Conservation (phyloP, 805 yeast species). For the Wickerhamiella musiphila region DNA sequence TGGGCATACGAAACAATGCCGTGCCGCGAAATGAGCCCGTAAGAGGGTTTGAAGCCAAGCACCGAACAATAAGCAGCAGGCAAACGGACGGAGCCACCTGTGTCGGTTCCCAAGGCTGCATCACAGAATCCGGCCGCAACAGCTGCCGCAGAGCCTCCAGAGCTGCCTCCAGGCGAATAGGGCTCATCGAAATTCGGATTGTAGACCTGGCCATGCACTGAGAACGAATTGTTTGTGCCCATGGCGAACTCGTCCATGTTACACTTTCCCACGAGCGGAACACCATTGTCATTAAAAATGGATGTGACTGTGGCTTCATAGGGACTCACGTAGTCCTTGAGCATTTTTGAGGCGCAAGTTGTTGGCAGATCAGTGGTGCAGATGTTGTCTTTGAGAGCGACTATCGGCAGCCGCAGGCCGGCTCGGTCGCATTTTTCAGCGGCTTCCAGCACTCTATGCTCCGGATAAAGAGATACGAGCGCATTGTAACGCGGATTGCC, state of each 20-base stretch:
- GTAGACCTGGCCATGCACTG: slow-evolving; percentile 19
- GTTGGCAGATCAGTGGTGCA: slow-evolving; percentile 49
- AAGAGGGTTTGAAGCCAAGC: slow-evolving; percentile 82
- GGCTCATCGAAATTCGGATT: slow-evolving; percentile 28
- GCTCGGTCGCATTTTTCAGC: slow-evolving; percentile 3
- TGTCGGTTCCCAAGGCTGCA: slow-evolving; percentile 81
- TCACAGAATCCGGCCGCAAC: slow-evolving; percentile 58
- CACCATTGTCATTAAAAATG: slow-evolving; percentile 36
- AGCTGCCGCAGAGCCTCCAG: slow-evolving; percentile 92
- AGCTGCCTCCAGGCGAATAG: slow-evolving; percentile 70
- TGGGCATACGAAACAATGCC: slow-evolving; percentile 92
- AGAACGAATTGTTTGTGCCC: slow-evolving; percentile 39
- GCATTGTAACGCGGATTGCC: slow-evolving; percentile 18
- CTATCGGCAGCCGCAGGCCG: slow-evolving; percentile 7
- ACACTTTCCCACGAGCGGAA: slow-evolving; percentile 50
- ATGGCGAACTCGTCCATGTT: slow-evolving; percentile 96
- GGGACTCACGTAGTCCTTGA: slow-evolving; percentile 49
- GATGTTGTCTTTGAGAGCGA: slow-evolving; percentile 61
- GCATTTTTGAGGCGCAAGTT: slow-evolving; percentile 59
- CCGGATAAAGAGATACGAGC: slow-evolving; percentile 14
- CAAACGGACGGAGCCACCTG: slow-evolving; percentile 89
- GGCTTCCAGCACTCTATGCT: slow-evolving; percentile 6
- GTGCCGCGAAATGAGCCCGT: slow-evolving; percentile 81
- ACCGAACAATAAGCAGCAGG: slow-evolving; percentile 83
- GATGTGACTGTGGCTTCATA: slow-evolving; percentile 59